These are phyloP conservation scores for Aureobasidium subglaciale DNA, from an alignment of 2,329 filamentous ascomycete species.

Conservation along the genomic window DNA sequence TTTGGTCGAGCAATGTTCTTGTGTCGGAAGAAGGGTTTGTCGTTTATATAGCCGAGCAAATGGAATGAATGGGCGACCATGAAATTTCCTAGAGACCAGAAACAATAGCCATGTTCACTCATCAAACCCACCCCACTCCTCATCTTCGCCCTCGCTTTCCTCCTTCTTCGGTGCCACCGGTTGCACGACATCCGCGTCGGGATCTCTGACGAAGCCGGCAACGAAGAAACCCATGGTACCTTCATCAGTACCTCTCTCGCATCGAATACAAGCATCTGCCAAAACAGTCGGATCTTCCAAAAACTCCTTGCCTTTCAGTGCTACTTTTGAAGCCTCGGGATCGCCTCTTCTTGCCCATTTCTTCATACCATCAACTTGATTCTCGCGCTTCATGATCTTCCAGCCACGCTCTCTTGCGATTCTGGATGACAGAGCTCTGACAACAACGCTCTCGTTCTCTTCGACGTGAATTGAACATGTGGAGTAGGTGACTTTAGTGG, in stretches of 20 bases:
- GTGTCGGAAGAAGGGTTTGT: no score
- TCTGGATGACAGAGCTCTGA: conserved; percentile 60
- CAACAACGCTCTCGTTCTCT: conserved; percentile 84
- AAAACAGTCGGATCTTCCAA: conserved; percentile 25
- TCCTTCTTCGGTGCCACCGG: not conserved
- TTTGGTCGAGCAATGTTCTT: no score
- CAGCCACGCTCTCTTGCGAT: conserved; percentile 64
- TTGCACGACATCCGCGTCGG: not conserved
- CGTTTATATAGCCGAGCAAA: no score
- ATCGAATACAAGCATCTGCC: conserved; percentile 19
- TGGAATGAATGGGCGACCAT: no score
- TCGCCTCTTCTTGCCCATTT: conserved; percentile 60
- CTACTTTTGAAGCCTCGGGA: conserved; percentile 29
- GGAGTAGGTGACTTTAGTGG: conserved; percentile 75
- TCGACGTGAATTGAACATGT: conserved; percentile 83
- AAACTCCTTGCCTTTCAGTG: conserved; percentile 21
- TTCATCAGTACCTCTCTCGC: conserved; percentile 28
- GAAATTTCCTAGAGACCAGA: no score
- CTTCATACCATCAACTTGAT: conserved; percentile 70
- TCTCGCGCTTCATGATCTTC: conserved; percentile 62
- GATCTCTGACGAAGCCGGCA: conserved; percentile 68
- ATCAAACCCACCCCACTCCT: conserved; percentile 40
- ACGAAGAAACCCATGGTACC: conserved; percentile 94
- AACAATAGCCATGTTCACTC: no score
- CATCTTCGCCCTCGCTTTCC: conserved; percentile 19